Conservation (phyloP, 2,329 filamentous ascomycete species). For the Diaporthe amygdali region DNA sequence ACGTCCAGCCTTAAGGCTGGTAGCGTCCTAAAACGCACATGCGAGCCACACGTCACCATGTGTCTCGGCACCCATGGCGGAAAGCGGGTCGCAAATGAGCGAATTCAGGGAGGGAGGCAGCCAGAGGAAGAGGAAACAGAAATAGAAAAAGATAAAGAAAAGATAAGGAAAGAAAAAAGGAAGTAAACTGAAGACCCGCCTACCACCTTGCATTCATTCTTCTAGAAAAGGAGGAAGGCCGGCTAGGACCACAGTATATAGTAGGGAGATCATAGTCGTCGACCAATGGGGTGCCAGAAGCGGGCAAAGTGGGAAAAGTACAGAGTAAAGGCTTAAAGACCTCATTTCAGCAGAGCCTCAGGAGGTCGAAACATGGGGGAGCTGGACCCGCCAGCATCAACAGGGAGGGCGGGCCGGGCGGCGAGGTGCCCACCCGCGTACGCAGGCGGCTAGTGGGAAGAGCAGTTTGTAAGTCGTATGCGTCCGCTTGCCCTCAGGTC, state of each 20-base stretch:
- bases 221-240: conserved; percentile 7
- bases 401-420: conserved; percentile 9
- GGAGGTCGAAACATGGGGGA: not conserved
- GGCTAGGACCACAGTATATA: conserved; percentile 6
- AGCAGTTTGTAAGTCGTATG: not conserved
- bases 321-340: conserved; percentile 17
- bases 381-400: conserved; percentile 22
- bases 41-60: not conserved
- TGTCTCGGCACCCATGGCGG: conserved; percentile 6
- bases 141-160: not conserved
- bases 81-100: not conserved
- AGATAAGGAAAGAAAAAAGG: not conserved
- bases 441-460: not conserved
- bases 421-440: conserved; percentile 2
- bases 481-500: not conserved
- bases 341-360: conserved; percentile 22
- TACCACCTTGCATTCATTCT: not conserved
- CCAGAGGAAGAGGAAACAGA: not conserved
- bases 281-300: not conserved
- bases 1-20: too few relatives aligned
- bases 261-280: not conserved
- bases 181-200: not conserved
- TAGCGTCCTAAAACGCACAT: too few relatives aligned
- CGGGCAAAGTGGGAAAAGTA: not conserved
- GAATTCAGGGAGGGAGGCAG: not conserved